Base-by-base conservation (phyloP, 768 basidiomycete species). In the Boletus huronensis region DNA sequence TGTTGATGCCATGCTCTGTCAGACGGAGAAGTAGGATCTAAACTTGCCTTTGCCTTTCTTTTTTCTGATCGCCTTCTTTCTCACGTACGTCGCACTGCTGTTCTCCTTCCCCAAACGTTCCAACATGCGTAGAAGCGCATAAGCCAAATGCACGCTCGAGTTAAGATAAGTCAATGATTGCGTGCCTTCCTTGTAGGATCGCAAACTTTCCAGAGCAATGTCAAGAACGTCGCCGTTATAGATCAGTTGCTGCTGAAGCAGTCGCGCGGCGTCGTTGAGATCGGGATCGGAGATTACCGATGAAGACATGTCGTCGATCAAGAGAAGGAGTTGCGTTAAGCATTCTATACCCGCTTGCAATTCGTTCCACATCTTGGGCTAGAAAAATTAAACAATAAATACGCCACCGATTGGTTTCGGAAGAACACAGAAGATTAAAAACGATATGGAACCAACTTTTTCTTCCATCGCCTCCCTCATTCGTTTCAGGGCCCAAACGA, bases 201-300 rank as follows among this genome's bases (percentile, higher is more conserved):
- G 77, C 46, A 98, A 70, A 51, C 89, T 86, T 25, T 88, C 86
- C 41, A 94, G 75, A 0, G 93, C 82, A 23, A 93, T 83, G 61
- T 98, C 95, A 50, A 98, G 83, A 17, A 95, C 85, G 59, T 98
- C 93, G 32, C 92, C 94, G 62, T 94, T 94, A 75, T 98, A 98
- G 64, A 98, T 88, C 25, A 99, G 76, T 68, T 97, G 92, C 58
- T 93, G 84, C 62, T 93, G 90, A 2, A 98, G 77, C 19, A 87
- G 75, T 51, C 84, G 84, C 46, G 94, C 89, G 25, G 88, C 86
- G 34, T 96, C 93, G 41, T 75, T 74, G 58, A 93, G 77, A 59
- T 64, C 56, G 23, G 69, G 43, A 56, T 72, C 70, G 67, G 70
- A 71, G 45, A 71, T 71, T 36, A 63, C 62, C 48, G 79, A 74